Conservation (phyloP, 2,329 filamentous ascomycete species). For the Drechslerella stenobrocha region DNA sequence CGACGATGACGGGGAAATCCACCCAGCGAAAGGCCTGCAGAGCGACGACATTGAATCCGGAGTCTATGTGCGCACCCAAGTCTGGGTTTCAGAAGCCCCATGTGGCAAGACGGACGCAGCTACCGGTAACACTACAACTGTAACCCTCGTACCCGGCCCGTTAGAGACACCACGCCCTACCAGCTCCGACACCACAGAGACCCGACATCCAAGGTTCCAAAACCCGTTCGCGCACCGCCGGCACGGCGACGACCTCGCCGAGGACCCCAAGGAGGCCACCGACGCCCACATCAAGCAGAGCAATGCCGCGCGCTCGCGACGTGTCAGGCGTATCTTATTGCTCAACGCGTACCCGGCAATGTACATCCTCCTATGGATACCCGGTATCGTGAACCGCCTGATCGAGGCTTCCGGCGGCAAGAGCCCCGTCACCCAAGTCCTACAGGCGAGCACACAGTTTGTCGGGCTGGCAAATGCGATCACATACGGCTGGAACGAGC, state of each 20-base stretch:
- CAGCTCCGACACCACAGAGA: conserved; percentile 22
- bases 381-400: conserved; percentile 55
- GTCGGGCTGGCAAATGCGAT: conserved; percentile 56
- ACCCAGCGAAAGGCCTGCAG: conserved; percentile 1
- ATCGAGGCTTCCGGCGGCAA: conserved; percentile 53
- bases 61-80: conserved; percentile 14
- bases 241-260: conserved; percentile 20
- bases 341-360: conserved; percentile 56
- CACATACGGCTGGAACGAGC: conserved; percentile 56
- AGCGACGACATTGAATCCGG: conserved; percentile 18
- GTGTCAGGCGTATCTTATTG: conserved; percentile 54
- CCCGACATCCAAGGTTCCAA: conserved; percentile 23
- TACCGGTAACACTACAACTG: conserved; percentile 11
- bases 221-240: conserved; percentile 43
- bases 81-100: conserved; percentile 32
- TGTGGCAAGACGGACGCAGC: conserved; percentile 13
- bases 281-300: conserved; percentile 21
- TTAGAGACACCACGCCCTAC: conserved; percentile 6
- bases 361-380: conserved; percentile 57
- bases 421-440: conserved; percentile 51
- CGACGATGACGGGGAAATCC: conserved; percentile 11
- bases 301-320: conserved; percentile 30
- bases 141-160: background rate
- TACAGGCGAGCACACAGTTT: conserved; percentile 56
- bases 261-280: conserved; percentile 8